A percentile compares a stretch with the other conserved stretches of the same genome.
These are phyloP conservation scores for Quercus parvula DNA, from an alignment of 306 rosid genomes.

Conservation along the genomic window DNA sequence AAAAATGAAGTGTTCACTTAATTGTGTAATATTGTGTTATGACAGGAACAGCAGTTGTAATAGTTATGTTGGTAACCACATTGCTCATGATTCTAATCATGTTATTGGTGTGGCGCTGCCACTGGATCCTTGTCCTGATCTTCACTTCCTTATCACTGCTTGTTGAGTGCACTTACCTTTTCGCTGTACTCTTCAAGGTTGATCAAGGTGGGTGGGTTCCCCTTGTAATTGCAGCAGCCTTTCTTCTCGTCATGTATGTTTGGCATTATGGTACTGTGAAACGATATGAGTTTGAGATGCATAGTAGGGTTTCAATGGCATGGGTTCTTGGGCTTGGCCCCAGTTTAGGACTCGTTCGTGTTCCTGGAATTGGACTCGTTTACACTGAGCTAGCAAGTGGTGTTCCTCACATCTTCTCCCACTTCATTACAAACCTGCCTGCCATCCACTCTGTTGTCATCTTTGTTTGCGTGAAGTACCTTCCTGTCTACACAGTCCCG, in stretches of 20 bases:
- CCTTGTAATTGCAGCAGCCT: conserved; percentile 43
- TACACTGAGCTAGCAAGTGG: conserved; percentile 67
- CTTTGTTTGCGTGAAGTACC: conserved; percentile 59
- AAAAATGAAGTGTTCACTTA: neutral
- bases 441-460: conserved; percentile 60
- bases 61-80: conserved; percentile 58
- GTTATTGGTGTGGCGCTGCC: conserved; percentile 61
- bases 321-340: conserved; percentile 72
- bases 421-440: conserved; percentile 59
- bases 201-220: conserved; percentile 63
- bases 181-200: conserved; percentile 52
- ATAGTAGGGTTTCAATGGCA: conserved; percentile 58
- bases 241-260: conserved; percentile 46
- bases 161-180: conserved; percentile 50
- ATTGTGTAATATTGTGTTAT: neutral
- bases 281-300: conserved; percentile 51
- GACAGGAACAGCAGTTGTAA: conserved; percentile 55
- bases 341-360: conserved; percentile 55
- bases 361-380: conserved; percentile 62
- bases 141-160: conserved; percentile 38
- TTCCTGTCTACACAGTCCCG: conserved; percentile 55
- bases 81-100: conserved; percentile 49
- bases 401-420: conserved; percentile 61
- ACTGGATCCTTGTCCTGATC: conserved; percentile 49
- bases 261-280: conserved; percentile 57